phyloP scores from a whole-genome alignment of 345 rosid genomes.

The Eutrema yunnanense region DNA sequence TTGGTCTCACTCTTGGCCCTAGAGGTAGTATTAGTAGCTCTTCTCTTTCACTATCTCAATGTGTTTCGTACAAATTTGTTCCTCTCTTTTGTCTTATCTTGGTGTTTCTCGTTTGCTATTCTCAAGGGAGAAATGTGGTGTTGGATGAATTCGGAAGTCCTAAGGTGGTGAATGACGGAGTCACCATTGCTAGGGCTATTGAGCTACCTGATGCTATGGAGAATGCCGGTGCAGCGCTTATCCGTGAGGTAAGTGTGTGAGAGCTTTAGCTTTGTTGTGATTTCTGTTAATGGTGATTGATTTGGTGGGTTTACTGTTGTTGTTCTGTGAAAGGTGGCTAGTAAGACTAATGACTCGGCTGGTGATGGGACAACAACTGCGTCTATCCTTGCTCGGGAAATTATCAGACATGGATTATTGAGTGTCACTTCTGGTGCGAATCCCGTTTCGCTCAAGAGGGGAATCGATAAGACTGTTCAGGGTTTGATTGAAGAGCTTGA shows the following conservation, averaged over 20 bases:
- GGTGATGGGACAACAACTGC: slow-evolving; percentile 99
- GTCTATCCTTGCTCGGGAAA: slow-evolving; percentile 85
- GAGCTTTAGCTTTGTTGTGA: neutral
- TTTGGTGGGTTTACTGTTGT: neutral
- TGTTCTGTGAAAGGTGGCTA: slow-evolving; percentile 60
- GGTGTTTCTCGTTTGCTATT: neutral
- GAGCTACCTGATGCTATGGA: slow-evolving; percentile 93
- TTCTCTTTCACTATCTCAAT: neutral
- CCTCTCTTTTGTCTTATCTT: neutral
- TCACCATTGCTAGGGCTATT: slow-evolving; percentile 93
- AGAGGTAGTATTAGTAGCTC: slow-evolving; percentile 51
- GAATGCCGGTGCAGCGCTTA: slow-evolving; percentile 97
- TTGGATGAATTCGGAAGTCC: slow-evolving; percentile 96
- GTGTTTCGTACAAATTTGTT: neutral
- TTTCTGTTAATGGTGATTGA: neutral
- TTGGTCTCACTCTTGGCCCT: slow-evolving; percentile 95
- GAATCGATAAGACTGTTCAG: slow-evolving; percentile 83
- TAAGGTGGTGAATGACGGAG: slow-evolving; percentile 97
- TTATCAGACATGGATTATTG: slow-evolving; percentile 75
- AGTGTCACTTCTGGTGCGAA: slow-evolving; percentile 97
- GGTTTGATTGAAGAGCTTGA: slow-evolving; percentile 75
- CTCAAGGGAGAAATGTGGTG: slow-evolving; percentile 88
- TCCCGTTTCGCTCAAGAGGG: slow-evolving; percentile 83
- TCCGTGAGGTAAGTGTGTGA: slow-evolving; percentile 65
- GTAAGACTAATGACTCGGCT: slow-evolving; percentile 97